Conservation (phyloP, 805 yeast genomes). For the Ogataea salicorniae region DNA sequence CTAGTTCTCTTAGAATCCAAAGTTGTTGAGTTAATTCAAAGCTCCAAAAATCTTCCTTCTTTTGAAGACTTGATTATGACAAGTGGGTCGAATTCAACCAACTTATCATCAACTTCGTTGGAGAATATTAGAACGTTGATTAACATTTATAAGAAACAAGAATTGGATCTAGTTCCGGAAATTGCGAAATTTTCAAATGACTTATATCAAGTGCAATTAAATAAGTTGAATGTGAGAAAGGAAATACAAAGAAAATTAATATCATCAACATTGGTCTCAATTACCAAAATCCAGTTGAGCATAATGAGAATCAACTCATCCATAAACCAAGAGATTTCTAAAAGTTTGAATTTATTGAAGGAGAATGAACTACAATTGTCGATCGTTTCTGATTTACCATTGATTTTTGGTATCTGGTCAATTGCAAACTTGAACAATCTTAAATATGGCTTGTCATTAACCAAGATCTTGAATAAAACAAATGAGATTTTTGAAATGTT, state of each 20-base stretch:
- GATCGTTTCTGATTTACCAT: conserved; percentile 58
- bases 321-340: conserved; percentile 29
- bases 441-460: conserved; percentile 46
- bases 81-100: conserved; percentile 22
- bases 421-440: conserved; percentile 56
- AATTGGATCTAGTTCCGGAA: conserved; percentile 22
- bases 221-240: conserved; percentile 30
- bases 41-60: conserved; percentile 22
- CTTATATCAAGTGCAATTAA: conserved; percentile 34
- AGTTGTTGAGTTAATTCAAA: conserved; percentile 19
- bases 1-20: conserved; percentile 19
- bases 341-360: conserved; percentile 28
- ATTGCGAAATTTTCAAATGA: conserved; percentile 31
- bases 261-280: conserved; percentile 27
- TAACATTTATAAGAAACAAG: conserved; percentile 18
- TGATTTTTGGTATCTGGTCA: conserved; percentile 63
- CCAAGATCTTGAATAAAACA: conserved; percentile 34
- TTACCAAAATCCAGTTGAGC: conserved; percentile 35
- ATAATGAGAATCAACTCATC: conserved; percentile 29
- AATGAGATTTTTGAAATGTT: conserved; percentile 55
- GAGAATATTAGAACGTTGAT: conserved; percentile 19
- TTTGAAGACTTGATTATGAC: conserved; percentile 30
- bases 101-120: conserved; percentile 21
- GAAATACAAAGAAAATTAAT: conserved; percentile 32
- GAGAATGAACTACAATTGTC: conserved; percentile 28